A percentile compares a stretch with the other conserved stretches of the same genome.
Conservation (phyloP, 1,139 yeast species). For the Lodderomyces beijingensis region DNA sequence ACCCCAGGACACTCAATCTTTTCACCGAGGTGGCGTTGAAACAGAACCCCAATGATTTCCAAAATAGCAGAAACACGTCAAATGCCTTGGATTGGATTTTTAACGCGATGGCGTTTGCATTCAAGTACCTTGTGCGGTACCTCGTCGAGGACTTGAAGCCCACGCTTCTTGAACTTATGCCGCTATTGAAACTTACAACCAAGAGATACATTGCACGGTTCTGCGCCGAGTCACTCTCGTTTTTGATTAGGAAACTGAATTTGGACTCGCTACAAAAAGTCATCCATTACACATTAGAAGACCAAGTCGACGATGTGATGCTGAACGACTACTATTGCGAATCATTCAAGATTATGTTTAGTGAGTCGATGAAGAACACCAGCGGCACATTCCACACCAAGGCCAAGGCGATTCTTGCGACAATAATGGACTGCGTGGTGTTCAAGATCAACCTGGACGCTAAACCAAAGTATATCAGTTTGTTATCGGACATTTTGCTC, state of each 20-base stretch:
- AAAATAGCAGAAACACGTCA: constrained; percentile 44
- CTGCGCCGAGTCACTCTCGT: constrained; percentile 88
- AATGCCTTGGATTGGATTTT: constrained; percentile 80
- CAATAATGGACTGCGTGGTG: constrained; percentile 37
- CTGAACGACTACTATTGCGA: constrained; percentile 44
- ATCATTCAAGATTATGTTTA: constrained; percentile 57
- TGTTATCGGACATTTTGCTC: constrained; percentile 56
- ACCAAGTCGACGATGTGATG: constrained; percentile 28
- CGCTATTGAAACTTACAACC: constrained; percentile 52
- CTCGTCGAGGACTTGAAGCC: constrained; percentile 61
- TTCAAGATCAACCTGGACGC: constrained; percentile 11
- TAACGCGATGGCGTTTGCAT: constrained; percentile 79
- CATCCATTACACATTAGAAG: constrained; percentile 48
- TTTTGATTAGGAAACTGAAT: constrained; percentile 67
- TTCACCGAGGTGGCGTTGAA: constrained; percentile 51
- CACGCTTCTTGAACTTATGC: constrained; percentile 63
- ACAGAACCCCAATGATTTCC: constrained; percentile 42
- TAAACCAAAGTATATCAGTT: constrained; percentile 26
- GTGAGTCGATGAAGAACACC: constrained; percentile 75
- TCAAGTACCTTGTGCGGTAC: constrained; percentile 74
- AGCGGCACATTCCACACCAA: constrained; percentile 73
- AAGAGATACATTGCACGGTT: constrained; percentile 71
- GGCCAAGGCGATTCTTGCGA: constrained; percentile 45
- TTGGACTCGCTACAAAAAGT: constrained; percentile 44
- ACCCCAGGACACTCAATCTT: constrained; percentile 46